Base-by-base conservation (phyloP, 306 rosid genomes). In the Glycine latifolia region DNA sequence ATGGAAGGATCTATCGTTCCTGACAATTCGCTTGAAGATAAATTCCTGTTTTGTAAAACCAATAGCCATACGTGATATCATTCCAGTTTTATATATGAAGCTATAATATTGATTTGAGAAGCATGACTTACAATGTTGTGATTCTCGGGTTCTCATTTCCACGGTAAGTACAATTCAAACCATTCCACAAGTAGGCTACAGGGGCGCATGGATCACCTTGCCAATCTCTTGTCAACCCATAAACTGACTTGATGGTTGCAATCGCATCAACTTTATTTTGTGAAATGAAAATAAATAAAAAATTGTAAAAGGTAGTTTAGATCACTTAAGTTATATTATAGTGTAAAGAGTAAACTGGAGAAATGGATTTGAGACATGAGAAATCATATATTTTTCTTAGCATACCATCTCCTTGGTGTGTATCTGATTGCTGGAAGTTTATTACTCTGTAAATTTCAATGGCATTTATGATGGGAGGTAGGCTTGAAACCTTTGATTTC, bases 191-290 rank as follows among this genome's bases (percentile, higher is more conserved):
- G 67, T 89, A 84, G 8, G 6, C 65, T 65, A 63, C n/a, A 1
- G 92, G 92, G 37, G 66, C 31, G 69, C 92, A 89, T 47, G 92
- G 92, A 82, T 91, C 89, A 67, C 89, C 92, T 75, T 86, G 87
- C 92, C 92, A 91, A 63, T 85, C 76, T 80, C 77, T 91, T 52
- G 69, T 59, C 63, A 89, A 55, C 49, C 47, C 77, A 67, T 89
- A 91, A 5, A 79, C 41, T 26, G 85, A 77, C 84, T 88, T 83
- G 71, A 91, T 83, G 44, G 17, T 88, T 46, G 80, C 61, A 16
- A 91, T 82, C 4, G 89, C 90, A 46, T 56, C 85, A 63, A 88
- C 91, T 43, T 49, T 44, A 39, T 3, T 5, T 33, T 63, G 33
- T 31, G 2, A 33, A 13, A 63, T 35, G 26, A 1, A 31, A 1